These are phyloP conservation scores for Termitomyces sp. DNA, from an alignment of 768 basidiomycete genomes.

Conservation along the genomic window DNA sequence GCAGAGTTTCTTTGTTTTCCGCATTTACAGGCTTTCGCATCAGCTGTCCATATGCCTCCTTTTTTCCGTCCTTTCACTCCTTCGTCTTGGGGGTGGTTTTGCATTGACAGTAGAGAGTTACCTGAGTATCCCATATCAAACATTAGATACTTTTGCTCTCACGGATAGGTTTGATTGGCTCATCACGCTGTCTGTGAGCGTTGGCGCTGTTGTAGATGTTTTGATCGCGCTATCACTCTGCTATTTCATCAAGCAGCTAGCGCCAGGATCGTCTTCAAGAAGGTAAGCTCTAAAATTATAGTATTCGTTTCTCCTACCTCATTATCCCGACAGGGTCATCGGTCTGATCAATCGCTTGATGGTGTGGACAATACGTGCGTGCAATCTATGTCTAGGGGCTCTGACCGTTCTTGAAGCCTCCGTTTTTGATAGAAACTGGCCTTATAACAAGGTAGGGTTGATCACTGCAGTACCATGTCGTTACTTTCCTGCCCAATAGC, in stretches of 20 bases:
- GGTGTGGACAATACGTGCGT: background rate
- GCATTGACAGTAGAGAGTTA: background rate
- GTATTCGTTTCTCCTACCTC: background rate
- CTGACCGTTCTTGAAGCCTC: background rate
- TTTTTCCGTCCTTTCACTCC: background rate
- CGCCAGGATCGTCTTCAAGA: background rate
- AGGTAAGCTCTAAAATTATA: background rate
- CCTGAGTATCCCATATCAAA: background rate
- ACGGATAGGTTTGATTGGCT: background rate
- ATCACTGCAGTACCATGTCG: too few relatives aligned
- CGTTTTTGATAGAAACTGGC: background rate
- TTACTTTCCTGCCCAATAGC: too few relatives aligned
- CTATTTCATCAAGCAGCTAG: background rate
- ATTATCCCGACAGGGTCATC: background rate
- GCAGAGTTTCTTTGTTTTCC: background rate
- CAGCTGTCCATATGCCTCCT: background rate
- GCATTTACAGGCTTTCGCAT: background rate
- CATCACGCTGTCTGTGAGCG: background rate
- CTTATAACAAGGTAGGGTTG: background rate
- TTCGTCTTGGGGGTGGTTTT: background rate
- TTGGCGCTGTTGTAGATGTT: background rate
- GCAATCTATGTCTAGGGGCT: background rate
- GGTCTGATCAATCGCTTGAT: background rate
- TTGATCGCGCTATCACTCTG: background rate
- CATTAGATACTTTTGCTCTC: background rate